Percentiles rank a stretch among this genome's conserved stretches.
Evolutionary conservation across 2,329 filamentous ascomycete genomes (phyloP).

Genomic region (Chrysoporthe puriensis): DNA sequence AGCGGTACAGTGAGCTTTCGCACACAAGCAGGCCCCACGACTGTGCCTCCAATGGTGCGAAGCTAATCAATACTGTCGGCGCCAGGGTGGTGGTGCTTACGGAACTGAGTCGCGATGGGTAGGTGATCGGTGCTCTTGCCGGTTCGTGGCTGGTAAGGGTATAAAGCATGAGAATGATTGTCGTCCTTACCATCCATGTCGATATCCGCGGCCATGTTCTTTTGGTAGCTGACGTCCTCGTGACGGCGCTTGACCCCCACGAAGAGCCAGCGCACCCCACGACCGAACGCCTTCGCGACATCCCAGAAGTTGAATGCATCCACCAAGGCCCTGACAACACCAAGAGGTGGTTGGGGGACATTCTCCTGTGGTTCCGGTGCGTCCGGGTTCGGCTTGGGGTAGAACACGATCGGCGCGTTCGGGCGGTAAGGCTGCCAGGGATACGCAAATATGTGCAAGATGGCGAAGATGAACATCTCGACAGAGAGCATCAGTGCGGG

Average conservation of each 20-base stretch:
- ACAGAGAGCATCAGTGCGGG: conserved; percentile 77
- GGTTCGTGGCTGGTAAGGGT: conserved; percentile 35
- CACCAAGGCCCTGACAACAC: conserved; percentile 67
- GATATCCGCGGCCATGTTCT: conserved; percentile 34
- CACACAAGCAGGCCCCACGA: not conserved
- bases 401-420: conserved; percentile 49
- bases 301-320: conserved; percentile 84
- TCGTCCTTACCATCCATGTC: conserved; percentile 39
- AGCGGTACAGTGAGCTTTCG: conserved; percentile 10
- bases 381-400: conserved; percentile 49
- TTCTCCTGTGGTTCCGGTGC: conserved; percentile 48
- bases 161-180: conserved; percentile 38
- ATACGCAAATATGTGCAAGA: conserved; percentile 83
- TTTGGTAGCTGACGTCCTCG: conserved; percentile 54
- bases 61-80: conserved; percentile 27
- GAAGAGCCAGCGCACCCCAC: conserved; percentile 80
- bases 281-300: conserved; percentile 76
- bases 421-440: conserved; percentile 71
- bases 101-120: conserved; percentile 45
- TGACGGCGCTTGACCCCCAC: conserved; percentile 68
- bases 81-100: conserved; percentile 29
- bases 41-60: conserved; percentile 18
- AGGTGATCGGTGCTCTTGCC: conserved; percentile 44
- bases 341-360: conserved; percentile 55
- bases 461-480: conserved; percentile 81